Percentiles rank a stretch among this genome's conserved stretches.
Conservation (phyloP, 805 yeast species). For the Sungouiella blattae region DNA sequence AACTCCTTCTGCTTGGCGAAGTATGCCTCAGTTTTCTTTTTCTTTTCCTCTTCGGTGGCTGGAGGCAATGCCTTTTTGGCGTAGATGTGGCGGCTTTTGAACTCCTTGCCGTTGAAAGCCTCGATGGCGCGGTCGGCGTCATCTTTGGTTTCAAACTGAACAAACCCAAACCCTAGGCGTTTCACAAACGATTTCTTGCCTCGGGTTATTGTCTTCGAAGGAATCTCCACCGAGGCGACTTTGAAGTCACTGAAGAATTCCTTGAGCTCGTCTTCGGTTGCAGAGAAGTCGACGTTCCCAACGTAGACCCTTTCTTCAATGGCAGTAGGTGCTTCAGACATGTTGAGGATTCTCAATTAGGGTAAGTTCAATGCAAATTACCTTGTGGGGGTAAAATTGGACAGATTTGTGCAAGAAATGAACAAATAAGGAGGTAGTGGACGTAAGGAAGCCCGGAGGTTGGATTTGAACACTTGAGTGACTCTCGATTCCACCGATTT, state of each 20-base stretch:
- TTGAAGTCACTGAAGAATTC: conserved; percentile 44
- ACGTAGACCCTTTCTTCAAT: conserved; percentile 45
- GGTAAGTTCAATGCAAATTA: no score
- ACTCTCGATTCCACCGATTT: no score
- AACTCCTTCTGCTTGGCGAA: conserved; percentile 21
- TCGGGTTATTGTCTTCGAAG: conserved; percentile 38
- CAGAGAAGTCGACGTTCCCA: conserved; percentile 41
- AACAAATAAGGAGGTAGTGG: no score
- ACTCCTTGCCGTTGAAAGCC: conserved; percentile 37
- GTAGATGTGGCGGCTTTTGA: conserved; percentile 46
- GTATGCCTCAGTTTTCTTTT: conserved; percentile 32
- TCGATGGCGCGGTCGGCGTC: conserved; percentile 45
- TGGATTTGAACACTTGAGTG: no score
- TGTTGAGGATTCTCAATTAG: no score
- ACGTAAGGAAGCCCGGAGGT: no score
- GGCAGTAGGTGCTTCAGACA: conserved; percentile 17
- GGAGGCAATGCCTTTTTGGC: conserved; percentile 54
- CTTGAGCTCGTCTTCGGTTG: conserved; percentile 42
- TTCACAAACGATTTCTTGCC: conserved; percentile 36
- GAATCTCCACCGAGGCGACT: conserved; percentile 49
- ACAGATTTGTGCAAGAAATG: no score
- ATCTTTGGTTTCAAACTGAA: conserved; percentile 44
- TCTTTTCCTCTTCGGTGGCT: conserved; percentile 44
- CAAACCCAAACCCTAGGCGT: conserved; percentile 59
- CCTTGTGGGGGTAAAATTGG: no score